Evolutionary conservation across 768 basidiomycete species (phyloP).

Genomic region (Xerocomellus intermedius): DNA sequence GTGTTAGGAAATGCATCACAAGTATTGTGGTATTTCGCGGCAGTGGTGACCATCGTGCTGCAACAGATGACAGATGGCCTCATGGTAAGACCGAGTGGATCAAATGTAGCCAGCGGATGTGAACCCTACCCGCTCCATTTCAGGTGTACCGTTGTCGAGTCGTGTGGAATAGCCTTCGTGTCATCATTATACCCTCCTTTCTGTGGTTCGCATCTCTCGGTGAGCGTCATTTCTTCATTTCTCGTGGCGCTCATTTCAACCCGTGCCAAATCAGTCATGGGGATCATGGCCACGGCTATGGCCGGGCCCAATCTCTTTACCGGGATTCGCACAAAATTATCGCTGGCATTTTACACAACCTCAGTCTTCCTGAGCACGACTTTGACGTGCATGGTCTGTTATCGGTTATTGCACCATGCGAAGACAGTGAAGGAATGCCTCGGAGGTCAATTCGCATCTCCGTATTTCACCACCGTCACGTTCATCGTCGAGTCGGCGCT

Average conservation of each 20-base stretch:
- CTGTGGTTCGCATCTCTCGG: constrained; percentile 13
- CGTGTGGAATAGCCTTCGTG: too few relatives aligned
- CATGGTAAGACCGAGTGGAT: constrained; percentile 15
- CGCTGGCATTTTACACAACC: constrained; percentile 2
- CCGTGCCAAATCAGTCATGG: neutral
- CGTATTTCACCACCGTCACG: constrained; percentile 1
- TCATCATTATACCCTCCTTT: neutral
- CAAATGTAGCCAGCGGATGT: too few relatives aligned
- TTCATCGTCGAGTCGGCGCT: constrained; percentile 10
- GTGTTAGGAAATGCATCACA: constrained; percentile 23
- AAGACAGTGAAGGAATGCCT: neutral
- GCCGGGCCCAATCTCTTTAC: too few relatives aligned
- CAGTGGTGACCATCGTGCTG: constrained; percentile 21
- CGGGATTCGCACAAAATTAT: neutral
- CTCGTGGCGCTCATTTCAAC: neutral
- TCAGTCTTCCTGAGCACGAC: constrained; percentile 2
- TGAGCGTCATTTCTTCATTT: neutral
- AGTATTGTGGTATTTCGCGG: constrained; percentile 25
- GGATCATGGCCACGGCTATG: neutral
- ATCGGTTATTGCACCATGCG: neutral
- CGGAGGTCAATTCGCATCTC: neutral
- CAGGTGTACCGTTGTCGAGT: constrained; percentile 27
- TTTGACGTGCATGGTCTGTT: constrained; percentile 8
- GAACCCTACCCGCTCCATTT: neutral
- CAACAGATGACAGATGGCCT: constrained; percentile 33